These are phyloP conservation scores for Globisporangium mamillatum DNA, from an alignment of 352 stramenopile genomes.

Conservation along the genomic window DNA sequence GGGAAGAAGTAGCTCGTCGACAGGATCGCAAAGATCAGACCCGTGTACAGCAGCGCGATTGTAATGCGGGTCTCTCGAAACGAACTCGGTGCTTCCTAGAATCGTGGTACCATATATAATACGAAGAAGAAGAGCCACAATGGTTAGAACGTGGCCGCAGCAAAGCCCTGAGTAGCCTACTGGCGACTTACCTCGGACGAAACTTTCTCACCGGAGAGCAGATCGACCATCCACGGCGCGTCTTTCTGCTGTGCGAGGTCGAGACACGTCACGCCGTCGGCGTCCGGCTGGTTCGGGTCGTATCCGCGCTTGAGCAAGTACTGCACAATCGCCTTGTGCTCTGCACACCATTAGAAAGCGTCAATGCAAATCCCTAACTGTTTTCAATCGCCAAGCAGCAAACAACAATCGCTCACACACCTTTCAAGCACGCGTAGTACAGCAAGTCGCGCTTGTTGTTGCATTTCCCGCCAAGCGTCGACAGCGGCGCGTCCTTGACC, in stretches of 20 bases:
- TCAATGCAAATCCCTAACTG: background rate
- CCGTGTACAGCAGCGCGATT: conserved; percentile 48
- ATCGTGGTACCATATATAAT: background rate
- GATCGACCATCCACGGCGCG: conserved; percentile 45
- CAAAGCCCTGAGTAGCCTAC: background rate
- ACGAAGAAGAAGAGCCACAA: background rate
- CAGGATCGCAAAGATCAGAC: conserved; percentile 48
- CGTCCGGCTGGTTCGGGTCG: conserved; percentile 44
- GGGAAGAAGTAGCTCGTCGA: conserved; percentile 62
- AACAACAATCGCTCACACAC: conserved; percentile 12
- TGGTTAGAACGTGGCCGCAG: background rate
- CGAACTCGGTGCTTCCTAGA: conserved; percentile 36
- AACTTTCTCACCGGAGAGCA: conserved; percentile 36
- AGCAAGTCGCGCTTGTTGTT: conserved; percentile 37
- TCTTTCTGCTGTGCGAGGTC: conserved; percentile 36
- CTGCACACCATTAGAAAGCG: conserved; percentile 21
- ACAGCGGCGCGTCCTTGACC: background rate
- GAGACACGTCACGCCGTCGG: conserved; percentile 40
- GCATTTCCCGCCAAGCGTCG: conserved; percentile 32
- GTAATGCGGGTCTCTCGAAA: conserved; percentile 51
- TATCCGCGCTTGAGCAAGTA: conserved; percentile 62
- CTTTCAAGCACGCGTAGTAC: conserved; percentile 52
- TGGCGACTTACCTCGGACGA: conserved; percentile 21
- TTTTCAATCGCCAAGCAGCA: background rate
- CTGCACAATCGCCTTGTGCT: conserved; percentile 67